A percentile compares a stretch with the other conserved stretches of the same genome.
These are phyloP conservation scores for Gonium pectorale DNA, from an alignment of 139 green algal genomes.

Conservation along the genomic window DNA sequence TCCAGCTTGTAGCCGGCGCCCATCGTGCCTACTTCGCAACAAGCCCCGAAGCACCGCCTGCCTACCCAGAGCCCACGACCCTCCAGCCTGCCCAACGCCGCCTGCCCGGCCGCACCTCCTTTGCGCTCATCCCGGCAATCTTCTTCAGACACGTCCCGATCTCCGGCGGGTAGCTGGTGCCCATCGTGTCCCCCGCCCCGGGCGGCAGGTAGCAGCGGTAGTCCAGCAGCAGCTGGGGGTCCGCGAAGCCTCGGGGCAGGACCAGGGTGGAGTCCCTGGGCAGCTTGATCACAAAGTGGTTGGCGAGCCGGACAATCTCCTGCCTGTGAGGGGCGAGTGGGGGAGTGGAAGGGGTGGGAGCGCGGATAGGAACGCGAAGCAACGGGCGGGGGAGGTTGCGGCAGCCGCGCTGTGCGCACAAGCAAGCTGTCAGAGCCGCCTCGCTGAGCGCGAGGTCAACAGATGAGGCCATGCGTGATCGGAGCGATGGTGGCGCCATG, in stretches of 20 bases:
- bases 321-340: slow-evolving; percentile 3
- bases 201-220: slow-evolving; percentile 44
- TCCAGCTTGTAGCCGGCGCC: too few relatives aligned
- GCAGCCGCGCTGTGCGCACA: too few relatives aligned
- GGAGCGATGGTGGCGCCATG: too few relatives aligned
- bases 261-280: background rate
- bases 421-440: too few relatives aligned
- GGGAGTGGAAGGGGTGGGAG: background rate
- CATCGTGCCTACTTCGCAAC: too few relatives aligned
- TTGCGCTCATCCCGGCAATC: slow-evolving; percentile 43
- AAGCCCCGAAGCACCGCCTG: too few relatives aligned
- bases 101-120: slow-evolving; percentile 23
- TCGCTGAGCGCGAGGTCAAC: too few relatives aligned
- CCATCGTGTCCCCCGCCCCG: slow-evolving; percentile 7
- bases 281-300: slow-evolving; percentile 49
- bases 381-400: too few relatives aligned
- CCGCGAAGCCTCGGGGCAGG: background rate
- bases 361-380: too few relatives aligned
- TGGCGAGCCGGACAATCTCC: slow-evolving; percentile 51
- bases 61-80: too few relatives aligned
- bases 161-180: slow-evolving; percentile 44
- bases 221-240: slow-evolving; percentile 48
- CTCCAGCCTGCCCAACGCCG: too few relatives aligned
- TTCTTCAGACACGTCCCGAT: slow-evolving; percentile 39
- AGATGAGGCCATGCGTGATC: too few relatives aligned